Percentiles rank a stretch among this genome's conserved stretches.
These are phyloP conservation scores for Pyrenophora seminiperda DNA, from an alignment of 2,329 filamentous ascomycete genomes.

Conservation along the genomic window DNA sequence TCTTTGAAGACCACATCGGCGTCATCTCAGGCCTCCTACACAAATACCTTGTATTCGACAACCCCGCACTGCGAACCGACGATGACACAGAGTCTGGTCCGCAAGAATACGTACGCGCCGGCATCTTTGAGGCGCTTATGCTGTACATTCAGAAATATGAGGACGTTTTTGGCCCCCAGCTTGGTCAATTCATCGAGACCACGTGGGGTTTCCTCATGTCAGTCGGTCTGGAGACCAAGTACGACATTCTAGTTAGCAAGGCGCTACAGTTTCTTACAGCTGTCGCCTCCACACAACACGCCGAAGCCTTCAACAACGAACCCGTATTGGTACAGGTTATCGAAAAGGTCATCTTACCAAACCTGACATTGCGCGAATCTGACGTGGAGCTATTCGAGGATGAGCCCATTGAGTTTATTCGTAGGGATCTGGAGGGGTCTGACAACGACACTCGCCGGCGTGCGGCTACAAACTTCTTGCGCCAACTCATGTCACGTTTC, in stretches of 20 bases:
- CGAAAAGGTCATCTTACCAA: conserved; percentile 94
- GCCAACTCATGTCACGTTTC: conserved; percentile 86
- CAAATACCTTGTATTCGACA: conserved; percentile 92
- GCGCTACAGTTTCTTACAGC: conserved; percentile 93
- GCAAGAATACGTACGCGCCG: conserved; percentile 85
- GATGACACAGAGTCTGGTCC: conserved; percentile 88
- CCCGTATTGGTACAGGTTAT: conserved; percentile 82
- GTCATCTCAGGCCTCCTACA: conserved; percentile 80
- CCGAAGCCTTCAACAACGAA: conserved; percentile 82
- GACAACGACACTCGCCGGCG: conserved; percentile 91
- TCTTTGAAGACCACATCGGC: conserved; percentile 87
- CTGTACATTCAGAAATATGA: conserved; percentile 95
- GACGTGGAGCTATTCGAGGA: conserved; percentile 97
- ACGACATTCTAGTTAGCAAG: conserved; percentile 92
- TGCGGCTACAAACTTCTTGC: conserved; percentile 92
- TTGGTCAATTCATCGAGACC: conserved; percentile 82
- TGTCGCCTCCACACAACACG: conserved; percentile 78
- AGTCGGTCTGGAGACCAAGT: conserved; percentile 85
- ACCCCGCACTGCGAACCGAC: conserved; percentile 78
- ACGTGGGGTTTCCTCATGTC: conserved; percentile 91
- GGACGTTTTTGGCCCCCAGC: conserved; percentile 83
- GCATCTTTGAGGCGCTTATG: conserved; percentile 88
- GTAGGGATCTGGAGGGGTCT: conserved; percentile 91
- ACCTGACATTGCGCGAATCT: conserved; percentile 87
- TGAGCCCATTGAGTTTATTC: conserved; percentile 97